Conservation (phyloP, 306 rosid genomes). For the Casuarina cunninghamiana region DNA sequence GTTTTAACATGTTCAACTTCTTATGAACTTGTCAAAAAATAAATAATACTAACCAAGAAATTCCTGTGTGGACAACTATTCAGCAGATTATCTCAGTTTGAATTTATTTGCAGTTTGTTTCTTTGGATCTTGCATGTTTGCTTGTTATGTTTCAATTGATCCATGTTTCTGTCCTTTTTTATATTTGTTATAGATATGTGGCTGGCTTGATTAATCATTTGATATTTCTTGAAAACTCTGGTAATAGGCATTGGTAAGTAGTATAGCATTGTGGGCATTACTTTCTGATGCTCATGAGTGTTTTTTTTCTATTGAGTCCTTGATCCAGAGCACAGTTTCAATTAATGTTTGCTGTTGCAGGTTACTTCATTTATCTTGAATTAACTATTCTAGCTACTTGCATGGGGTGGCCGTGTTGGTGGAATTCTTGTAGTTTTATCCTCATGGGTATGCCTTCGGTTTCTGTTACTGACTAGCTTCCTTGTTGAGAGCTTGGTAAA, state of each 20-base stretch:
- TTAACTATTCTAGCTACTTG: constrained; percentile 69
- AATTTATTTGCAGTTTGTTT: background rate
- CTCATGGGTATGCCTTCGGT: constrained; percentile 73
- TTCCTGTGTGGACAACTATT: background rate
- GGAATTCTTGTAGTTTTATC: constrained; percentile 77
- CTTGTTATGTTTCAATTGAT: background rate
- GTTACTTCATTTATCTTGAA: constrained; percentile 65
- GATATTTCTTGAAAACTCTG: background rate
- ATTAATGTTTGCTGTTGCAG: constrained; percentile 50
- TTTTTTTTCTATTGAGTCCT: constrained; percentile 13
- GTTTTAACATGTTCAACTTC: background rate
- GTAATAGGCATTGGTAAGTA: background rate
- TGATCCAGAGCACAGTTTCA: constrained; percentile 27
- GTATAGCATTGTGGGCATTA: constrained; percentile 1
- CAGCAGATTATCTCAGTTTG: background rate
- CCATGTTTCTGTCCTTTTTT: background rate
- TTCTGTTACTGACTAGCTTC: constrained; percentile 1
- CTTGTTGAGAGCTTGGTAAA: constrained; percentile 20
- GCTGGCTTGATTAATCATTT: background rate
- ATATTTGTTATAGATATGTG: background rate
- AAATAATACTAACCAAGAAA: background rate
- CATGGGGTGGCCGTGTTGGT: constrained; percentile 85
- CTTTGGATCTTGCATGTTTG: background rate
- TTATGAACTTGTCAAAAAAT: background rate
- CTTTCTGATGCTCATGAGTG: background rate